Evolutionary conservation across 345 rosid genomes (phyloP).

Genomic region (Litchi chinensis): DNA sequence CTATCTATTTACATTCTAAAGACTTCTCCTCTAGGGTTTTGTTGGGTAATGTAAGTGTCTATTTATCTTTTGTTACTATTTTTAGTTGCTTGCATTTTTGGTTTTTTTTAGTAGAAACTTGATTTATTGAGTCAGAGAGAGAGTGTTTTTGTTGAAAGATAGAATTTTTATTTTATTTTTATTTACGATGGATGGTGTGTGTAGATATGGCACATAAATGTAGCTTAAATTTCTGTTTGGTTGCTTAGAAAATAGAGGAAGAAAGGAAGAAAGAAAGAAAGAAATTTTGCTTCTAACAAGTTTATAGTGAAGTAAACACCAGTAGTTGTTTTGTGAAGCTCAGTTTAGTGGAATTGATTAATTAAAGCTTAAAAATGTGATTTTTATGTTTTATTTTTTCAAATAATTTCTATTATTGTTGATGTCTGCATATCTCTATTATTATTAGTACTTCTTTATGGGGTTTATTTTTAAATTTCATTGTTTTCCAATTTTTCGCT

Average conservation of each 20-base stretch:
- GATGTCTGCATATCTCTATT: background rate
- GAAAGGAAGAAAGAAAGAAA: background rate
- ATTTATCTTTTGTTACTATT: background rate
- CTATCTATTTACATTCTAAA: background rate
- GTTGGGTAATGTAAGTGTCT: conserved; percentile 25
- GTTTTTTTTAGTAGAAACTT: background rate
- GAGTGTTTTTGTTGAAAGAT: background rate
- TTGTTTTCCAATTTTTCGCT: background rate
- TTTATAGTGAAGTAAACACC: background rate
- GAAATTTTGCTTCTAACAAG: background rate
- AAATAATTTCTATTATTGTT: too few relatives aligned
- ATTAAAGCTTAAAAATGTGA: background rate
- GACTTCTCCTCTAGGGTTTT: conserved; percentile 29
- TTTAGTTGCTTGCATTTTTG: background rate
- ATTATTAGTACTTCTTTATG: background rate
- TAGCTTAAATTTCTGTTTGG: conserved; percentile 13
- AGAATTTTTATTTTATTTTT: background rate
- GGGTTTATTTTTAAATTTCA: background rate
- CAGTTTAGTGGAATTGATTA: background rate
- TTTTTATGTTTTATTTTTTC: background rate
- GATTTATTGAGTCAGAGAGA: background rate
- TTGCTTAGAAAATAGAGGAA: conserved; percentile 7
- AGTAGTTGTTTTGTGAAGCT: background rate
- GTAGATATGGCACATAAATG: background rate
- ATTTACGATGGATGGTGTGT: background rate